Base-by-base conservation (phyloP, 169 alveolate species). In the Cryptosporidium tyzzeri region DNA sequence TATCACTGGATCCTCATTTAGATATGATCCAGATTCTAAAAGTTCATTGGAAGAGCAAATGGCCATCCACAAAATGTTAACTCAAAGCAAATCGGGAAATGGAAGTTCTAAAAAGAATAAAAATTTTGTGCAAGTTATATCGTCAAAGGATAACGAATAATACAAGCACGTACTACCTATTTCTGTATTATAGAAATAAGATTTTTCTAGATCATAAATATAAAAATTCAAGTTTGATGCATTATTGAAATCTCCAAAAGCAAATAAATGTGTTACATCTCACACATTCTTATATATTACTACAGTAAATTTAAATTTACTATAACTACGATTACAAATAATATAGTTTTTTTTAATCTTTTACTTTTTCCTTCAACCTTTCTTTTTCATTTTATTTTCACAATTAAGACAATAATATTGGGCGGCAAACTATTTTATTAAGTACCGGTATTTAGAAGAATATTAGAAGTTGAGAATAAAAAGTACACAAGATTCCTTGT, bases 111-210 rank as follows among this genome's bases (percentile, higher is more conserved):
- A 48, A 65, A 37, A 31, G 3, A 37, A 65, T 14, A 50, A 71
- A 48, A 26, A 44, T 73, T 3, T 73, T n/a, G 86, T 73, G 26
- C 71, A 73, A 33, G 86, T 73, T 14, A 39, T 73, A 2, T 73
- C 70, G 10, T 73, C 86, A 9, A 18, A 31, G 18, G 51, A 73
- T 3, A 73, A 55, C 33, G 67, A n/a, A 55, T 16, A n/a, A 21
- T 55, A 26, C 10, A 8, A 23, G 37, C 14, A 55, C 23, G 8
- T n/a, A 0, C 67, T 9, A 21, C 3, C 37, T 12, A 41, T 1
- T 41, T 8, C 48, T 9, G 45, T 8, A 39, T 12, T 39, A 41
- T 41, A 8, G 16, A 41, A 41, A 41, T 9, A 41, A 9, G 48
- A 41, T 14, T 41, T 41, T 48, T 0, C 12, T 1, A 16, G 55